Conservation (phyloP, 1,284 basidiomycete genomes). For the Malassezia restricta region DNA sequence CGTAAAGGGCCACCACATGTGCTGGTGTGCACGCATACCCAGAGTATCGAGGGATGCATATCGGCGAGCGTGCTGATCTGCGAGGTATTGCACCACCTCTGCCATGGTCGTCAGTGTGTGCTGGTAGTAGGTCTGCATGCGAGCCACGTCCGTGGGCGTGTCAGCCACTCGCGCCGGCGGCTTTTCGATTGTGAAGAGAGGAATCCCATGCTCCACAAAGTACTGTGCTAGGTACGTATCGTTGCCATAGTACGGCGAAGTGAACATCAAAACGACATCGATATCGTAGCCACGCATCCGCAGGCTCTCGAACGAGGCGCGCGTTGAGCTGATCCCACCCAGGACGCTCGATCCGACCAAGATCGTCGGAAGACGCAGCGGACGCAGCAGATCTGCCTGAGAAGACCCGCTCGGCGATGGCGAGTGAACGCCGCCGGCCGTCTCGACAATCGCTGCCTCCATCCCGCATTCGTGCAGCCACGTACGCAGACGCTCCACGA, state of each 20-base stretch:
- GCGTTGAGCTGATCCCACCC: conserved; percentile 87
- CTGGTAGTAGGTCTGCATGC: conserved; percentile 62
- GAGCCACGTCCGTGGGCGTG: conserved; percentile 50
- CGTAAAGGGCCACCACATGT: conserved; percentile 94
- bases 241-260: conserved; percentile 54
- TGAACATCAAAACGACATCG: conserved; percentile 77
- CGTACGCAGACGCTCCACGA: conserved; percentile 58
- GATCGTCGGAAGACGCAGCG: conserved; percentile 68
- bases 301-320: conserved; percentile 83
- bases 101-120: conserved; percentile 48
- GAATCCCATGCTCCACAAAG: conserved; percentile 58
- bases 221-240: conserved; percentile 68
- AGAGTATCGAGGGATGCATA: conserved; percentile 63
- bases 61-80: conserved; percentile 56
- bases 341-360: conserved; percentile 77
- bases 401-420: conserved; percentile 74
- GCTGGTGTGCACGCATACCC: conserved; percentile 63
- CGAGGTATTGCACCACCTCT: conserved; percentile 55
- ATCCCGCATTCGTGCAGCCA: conserved; percentile 49
- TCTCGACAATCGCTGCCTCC: conserved; percentile 66
- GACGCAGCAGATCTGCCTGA: conserved; percentile 52
- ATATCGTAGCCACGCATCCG: conserved; percentile 77
- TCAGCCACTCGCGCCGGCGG: conserved; percentile 49
- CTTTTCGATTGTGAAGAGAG: conserved; percentile 43
- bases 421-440: conserved; percentile 90